A percentile compares a stretch with the other conserved stretches of the same genome.
Conservation (phyloP, 257 asterid genomes). For the Solanum verrucosum region DNA sequence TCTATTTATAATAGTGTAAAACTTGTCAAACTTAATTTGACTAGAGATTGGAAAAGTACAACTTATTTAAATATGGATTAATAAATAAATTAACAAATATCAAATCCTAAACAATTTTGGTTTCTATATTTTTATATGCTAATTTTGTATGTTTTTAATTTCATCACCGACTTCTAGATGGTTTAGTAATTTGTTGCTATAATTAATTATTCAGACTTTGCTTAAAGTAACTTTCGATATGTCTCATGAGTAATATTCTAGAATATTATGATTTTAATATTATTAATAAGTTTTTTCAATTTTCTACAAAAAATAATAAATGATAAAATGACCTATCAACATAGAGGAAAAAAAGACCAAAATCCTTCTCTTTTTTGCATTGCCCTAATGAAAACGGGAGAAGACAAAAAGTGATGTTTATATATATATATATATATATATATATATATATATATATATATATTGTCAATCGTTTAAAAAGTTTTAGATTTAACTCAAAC, state of each 20-base stretch:
- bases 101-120: background rate
- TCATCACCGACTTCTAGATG: background rate
- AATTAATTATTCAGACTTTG: background rate
- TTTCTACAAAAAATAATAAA: background rate
- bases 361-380: background rate
- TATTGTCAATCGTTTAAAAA: too few species aligned
- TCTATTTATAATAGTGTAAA: too few species aligned
- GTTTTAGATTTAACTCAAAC: fast-evolving
- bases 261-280: background rate
- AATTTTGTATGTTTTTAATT: background rate
- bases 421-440: too few species aligned
- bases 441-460: too few species aligned
- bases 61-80: too few species aligned
- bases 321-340: background rate
- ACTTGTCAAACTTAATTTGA: too few species aligned
- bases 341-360: background rate
- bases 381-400: background rate
- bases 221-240: background rate
- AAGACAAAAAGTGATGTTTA: background rate
- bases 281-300: background rate
- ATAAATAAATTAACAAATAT: background rate
- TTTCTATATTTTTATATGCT: background rate
- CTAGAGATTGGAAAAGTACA: too few species aligned
- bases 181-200: background rate
- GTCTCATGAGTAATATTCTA: background rate